phyloP scores from a whole-genome alignment of 805 yeast species.

The Teunomyces stri region DNA sequence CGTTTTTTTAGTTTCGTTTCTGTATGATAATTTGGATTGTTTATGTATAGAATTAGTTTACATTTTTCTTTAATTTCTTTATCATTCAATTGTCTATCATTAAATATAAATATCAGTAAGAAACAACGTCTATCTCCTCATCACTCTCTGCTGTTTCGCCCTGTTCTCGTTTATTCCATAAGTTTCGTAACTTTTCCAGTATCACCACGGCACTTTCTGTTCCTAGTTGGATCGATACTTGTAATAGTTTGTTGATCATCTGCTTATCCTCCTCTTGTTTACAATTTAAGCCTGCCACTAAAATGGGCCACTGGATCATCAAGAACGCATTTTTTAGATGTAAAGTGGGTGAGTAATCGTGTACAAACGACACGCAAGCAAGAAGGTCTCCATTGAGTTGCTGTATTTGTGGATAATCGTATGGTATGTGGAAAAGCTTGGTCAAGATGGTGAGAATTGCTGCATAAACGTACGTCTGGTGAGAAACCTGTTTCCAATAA shows the following conservation, averaged over 20 bases:
- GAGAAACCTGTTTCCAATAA: slow-evolving; percentile 21
- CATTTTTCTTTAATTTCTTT: not conserved
- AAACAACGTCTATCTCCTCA: slow-evolving; percentile 10
- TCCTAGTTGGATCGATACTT: slow-evolving; percentile 13
- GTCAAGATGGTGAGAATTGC: slow-evolving; percentile 16
- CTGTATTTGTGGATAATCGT: slow-evolving; percentile 17
- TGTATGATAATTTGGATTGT: not conserved
- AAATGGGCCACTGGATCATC: slow-evolving; percentile 25
- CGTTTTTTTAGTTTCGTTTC: not conserved
- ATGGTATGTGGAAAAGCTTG: slow-evolving; percentile 11
- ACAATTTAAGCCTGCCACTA: slow-evolving; percentile 20
- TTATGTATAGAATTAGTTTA: not conserved
- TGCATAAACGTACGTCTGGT: slow-evolving; percentile 16
- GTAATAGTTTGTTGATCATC: slow-evolving; percentile 12
- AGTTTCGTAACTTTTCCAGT: slow-evolving; percentile 10
- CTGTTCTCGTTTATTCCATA: slow-evolving; percentile 13
- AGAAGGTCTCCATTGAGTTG: slow-evolving; percentile 9
- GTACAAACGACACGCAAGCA: slow-evolving; percentile 10
- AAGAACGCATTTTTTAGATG: slow-evolving; percentile 13
- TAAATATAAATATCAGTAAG: not conserved
- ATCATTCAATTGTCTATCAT: not conserved
- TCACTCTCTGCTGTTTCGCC: slow-evolving; percentile 8
- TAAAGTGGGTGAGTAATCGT: slow-evolving; percentile 5
- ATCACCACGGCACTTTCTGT: slow-evolving; percentile 18
- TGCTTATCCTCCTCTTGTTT: slow-evolving; percentile 11